A percentile compares a stretch with the other conserved stretches of the same genome.
phyloP scores from a whole-genome alignment of 1,284 basidiomycete genomes.

The Boletus semigastroideus region DNA sequence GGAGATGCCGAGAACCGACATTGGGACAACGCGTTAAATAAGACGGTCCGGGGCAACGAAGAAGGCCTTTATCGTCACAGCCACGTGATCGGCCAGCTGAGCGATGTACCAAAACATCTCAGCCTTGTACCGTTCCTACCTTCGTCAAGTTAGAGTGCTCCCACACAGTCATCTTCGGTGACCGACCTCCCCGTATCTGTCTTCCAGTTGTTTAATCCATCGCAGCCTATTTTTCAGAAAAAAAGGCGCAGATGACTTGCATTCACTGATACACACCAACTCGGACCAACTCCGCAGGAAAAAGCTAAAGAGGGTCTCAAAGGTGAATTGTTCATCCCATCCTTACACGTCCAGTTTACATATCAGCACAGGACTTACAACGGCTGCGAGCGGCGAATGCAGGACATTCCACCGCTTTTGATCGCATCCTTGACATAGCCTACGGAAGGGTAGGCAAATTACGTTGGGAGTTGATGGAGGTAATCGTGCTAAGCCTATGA shows the following conservation, averaged over 20 bases:
- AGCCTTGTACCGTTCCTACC: slow-evolving; percentile 31
- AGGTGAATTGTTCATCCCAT: slow-evolving; percentile 36
- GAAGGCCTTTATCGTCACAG: too few relatives aligned
- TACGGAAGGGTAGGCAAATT: slow-evolving; percentile 76
- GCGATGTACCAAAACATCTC: too few relatives aligned
- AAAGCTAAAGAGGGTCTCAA: slow-evolving; percentile 51
- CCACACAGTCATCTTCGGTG: slow-evolving; percentile 32
- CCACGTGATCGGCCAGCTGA: too few relatives aligned
- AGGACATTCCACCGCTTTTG: slow-evolving; percentile 54
- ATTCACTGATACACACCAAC: slow-evolving; percentile 36
- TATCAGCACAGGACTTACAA: slow-evolving; percentile 49
- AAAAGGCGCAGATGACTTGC: slow-evolving; percentile 60
- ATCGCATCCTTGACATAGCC: slow-evolving; percentile 67
- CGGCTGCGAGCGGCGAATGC: slow-evolving; percentile 58
- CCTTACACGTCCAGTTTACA: not conserved
- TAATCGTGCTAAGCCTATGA: slow-evolving; percentile 22
- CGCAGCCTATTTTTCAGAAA: slow-evolving; percentile 64
- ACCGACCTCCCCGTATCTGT: not conserved
- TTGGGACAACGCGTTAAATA: too few relatives aligned
- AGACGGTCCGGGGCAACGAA: too few relatives aligned
- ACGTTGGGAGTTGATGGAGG: slow-evolving; percentile 63
- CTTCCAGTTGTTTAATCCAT: slow-evolving; percentile 4
- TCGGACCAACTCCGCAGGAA: slow-evolving; percentile 32
- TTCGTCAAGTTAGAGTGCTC: slow-evolving; percentile 32
- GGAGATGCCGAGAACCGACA: not conserved